Conservation (phyloP, 192 early-diverging fungal species). For the Umbelopsis isabellina region DNA sequence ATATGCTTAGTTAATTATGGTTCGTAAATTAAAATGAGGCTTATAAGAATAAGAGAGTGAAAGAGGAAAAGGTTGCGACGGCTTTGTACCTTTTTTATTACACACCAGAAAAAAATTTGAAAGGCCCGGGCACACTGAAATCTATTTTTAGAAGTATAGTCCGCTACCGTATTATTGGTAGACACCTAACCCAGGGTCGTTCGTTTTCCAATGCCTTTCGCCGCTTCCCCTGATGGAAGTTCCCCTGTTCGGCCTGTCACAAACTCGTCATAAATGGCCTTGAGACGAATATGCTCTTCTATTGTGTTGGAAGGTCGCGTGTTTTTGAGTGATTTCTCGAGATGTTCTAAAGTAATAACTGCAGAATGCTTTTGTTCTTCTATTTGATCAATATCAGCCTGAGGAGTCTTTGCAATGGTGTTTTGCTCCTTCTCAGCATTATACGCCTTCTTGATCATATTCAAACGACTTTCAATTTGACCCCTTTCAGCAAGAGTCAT, state of each 20-base stretch:
- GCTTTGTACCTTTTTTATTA: slow-evolving; percentile 9
- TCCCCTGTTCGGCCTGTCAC: slow-evolving; percentile 63
- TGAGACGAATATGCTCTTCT: slow-evolving; percentile 56
- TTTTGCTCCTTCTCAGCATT: not conserved
- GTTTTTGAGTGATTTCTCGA: slow-evolving; percentile 59
- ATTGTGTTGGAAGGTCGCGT: slow-evolving; percentile 67
- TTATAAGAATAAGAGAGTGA: not conserved
- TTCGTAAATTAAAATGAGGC: not conserved
- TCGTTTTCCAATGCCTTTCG: slow-evolving; percentile 45
- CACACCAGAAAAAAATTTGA: slow-evolving; percentile 1
- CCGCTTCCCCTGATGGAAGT: slow-evolving; percentile 54
- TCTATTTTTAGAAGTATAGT: slow-evolving; percentile 18
- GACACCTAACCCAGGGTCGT: slow-evolving; percentile 38
- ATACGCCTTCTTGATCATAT: slow-evolving; percentile 18
- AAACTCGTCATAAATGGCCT: slow-evolving; percentile 63
- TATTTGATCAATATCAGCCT: slow-evolving; percentile 25
- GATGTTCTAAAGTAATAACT: slow-evolving; percentile 45
- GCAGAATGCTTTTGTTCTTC: slow-evolving; percentile 32
- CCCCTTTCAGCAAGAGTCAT: slow-evolving; percentile 56
- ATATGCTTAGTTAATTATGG: not conserved
- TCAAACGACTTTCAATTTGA: slow-evolving; percentile 41
- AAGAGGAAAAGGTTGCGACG: slow-evolving; percentile 3
- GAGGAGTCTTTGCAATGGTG: not conserved
- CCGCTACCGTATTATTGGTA: not conserved
- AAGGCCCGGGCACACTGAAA: slow-evolving; percentile 19